A percentile compares a stretch with the other conserved stretches of the same genome.
Conservation (phyloP, 2,329 filamentous ascomycete genomes). For the Ascosphaera apis region DNA sequence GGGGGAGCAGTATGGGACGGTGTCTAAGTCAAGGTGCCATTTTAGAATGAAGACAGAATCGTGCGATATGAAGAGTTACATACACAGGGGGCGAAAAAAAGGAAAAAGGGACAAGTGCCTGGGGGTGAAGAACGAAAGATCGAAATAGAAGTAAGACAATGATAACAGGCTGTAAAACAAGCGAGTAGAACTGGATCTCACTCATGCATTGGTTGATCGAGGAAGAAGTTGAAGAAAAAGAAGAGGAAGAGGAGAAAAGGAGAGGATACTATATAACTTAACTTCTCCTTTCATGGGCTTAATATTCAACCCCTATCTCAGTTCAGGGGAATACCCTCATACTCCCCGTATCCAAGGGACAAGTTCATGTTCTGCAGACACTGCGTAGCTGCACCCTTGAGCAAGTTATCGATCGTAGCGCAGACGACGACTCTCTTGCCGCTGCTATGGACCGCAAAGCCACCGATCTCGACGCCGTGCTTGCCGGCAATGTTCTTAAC, state of each 20-base stretch:
- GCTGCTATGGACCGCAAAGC: slow-evolving; percentile 74
- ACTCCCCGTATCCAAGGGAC: slow-evolving; percentile 69
- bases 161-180: neutral
- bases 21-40: neutral
- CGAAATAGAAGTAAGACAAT: neutral
- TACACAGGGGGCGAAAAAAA: neutral
- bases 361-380: slow-evolving; percentile 94
- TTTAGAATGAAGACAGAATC: neutral
- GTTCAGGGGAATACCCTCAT: slow-evolving; percentile 55
- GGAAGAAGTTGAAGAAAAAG: neutral
- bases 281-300: neutral
- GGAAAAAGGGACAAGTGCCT: neutral
- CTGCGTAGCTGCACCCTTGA: slow-evolving; percentile 84
- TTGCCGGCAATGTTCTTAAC: slow-evolving; percentile 68
- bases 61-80: too few relatives aligned
- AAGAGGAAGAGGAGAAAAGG: neutral
- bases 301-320: slow-evolving; percentile 8
- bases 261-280: neutral
- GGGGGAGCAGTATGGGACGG: neutral
- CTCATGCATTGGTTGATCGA: neutral
- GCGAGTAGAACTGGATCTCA: neutral
- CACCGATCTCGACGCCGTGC: slow-evolving; percentile 83
- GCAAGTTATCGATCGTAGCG: slow-evolving; percentile 76
- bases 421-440: slow-evolving; percentile 89
- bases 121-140: neutral